phyloP scores from a whole-genome alignment of 139 green algal genomes.

The Micromonas pusilla region DNA sequence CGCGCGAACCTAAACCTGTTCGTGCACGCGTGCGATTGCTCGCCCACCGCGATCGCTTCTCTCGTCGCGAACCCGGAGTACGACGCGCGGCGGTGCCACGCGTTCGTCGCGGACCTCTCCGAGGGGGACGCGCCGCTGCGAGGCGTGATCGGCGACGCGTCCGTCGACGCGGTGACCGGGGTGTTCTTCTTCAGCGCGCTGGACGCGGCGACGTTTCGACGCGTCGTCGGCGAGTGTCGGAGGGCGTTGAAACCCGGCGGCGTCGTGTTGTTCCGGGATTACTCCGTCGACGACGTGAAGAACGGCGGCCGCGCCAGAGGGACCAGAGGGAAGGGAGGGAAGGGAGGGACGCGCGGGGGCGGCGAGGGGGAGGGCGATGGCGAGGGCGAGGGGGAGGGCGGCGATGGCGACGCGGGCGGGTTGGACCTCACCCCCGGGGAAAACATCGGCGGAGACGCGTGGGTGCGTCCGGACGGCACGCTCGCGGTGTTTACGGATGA shows the following conservation, averaged over 20 bases:
- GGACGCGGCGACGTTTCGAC: not conserved
- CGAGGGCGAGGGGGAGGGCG: too few relatives aligned
- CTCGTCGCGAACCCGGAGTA: not conserved
- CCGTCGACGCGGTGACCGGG: conserved; percentile 1
- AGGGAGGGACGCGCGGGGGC: not conserved
- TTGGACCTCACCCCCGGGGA: not conserved
- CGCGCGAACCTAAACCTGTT: conserved; percentile 23
- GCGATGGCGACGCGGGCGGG: not conserved
- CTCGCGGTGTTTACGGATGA: conserved; percentile 8
- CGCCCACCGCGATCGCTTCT: not conserved
- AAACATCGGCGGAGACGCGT: not conserved
- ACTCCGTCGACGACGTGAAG: conserved; percentile 17
- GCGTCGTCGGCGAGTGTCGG: not conserved
- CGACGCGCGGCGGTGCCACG: not conserved
- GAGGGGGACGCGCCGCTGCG: not conserved
- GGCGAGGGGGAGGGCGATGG: too few relatives aligned
- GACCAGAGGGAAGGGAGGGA: too few relatives aligned
- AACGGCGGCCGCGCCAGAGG: too few relatives aligned
- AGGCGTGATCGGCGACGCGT: not conserved
- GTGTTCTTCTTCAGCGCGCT: conserved; percentile 26
- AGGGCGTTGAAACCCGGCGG: not conserved
- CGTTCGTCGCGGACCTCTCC: not conserved
- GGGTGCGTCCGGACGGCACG: not conserved
- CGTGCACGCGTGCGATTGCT: not conserved
- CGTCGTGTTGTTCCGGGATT: conserved; percentile 14